Evolutionary conservation across 768 basidiomycete species (phyloP), one percentile per base, ranked within the genome.

Genomic region (Tephrocybe sp.): DNA sequence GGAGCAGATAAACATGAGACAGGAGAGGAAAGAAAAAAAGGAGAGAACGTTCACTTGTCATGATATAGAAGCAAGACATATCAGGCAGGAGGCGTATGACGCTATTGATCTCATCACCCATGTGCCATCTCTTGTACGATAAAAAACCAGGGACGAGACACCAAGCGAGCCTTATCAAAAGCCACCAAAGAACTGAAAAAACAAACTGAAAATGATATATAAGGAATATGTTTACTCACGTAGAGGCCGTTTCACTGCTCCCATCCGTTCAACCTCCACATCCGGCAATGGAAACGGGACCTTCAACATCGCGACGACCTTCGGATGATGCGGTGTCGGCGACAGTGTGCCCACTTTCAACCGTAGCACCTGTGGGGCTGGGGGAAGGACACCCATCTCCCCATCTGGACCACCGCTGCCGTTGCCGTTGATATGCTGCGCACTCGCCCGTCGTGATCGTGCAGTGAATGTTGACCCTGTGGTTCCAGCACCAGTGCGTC

Each of bases 291-390:
- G 87, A 69, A 88, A 94, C 21, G 95, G 92, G 44, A 96, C 82
- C 66, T 93, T 93, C 58, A 98, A 77, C 71, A 94, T 83, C 30
- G 86, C 87, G 35, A 98, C 88, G 18, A 98, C 88, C 64, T 95
- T 93, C 8, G 95, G 95, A 67, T 98, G 95, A 64, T 98, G 94
- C 19, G 94, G 95, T 7, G 92, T 92, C 19, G 95, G 95, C 11
- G 84, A 84, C 27, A 98, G 76, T 26, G 89, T 92, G 15, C 84
- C 95, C 9, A 95, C 83, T 62, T 90, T 87, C 28, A 92, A 57
- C 40, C 73, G 65, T 25, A 78, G 47, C 25, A 73, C 69, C 48
- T 70, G 69, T 7, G 71, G 64, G 27, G 60, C 57, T 38, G 52
- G 44, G 3, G 41, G 35, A 22, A 39, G 31, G 21, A 48, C 40